Conservation (phyloP, 495 filamentous ascomycete genomes). For the Trichoderma orchidacearum region DNA sequence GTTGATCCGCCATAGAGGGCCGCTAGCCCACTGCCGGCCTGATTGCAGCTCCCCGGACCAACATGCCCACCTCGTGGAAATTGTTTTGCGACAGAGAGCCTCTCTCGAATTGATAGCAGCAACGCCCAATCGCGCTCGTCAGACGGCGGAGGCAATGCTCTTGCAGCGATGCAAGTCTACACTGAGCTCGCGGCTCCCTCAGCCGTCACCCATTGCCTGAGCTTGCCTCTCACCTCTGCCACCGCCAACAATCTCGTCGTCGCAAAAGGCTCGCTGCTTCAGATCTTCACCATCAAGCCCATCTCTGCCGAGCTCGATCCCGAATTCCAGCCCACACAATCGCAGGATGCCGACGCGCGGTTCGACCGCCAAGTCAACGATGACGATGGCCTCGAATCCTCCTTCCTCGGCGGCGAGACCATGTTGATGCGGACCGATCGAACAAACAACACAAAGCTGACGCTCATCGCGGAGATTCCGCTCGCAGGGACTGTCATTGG, state of each 20-base stretch:
- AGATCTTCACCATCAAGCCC: slow-evolving; percentile 57
- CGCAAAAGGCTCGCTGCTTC: slow-evolving; percentile 79
- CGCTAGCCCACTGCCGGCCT: neutral
- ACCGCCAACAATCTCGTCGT: slow-evolving; percentile 73
- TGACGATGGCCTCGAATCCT: slow-evolving; percentile 45
- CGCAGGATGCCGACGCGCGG: slow-evolving; percentile 2
- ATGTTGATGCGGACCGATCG: slow-evolving; percentile 40
- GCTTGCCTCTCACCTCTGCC: slow-evolving; percentile 60
- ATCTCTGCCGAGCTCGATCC: slow-evolving; percentile 39
- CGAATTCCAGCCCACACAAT: slow-evolving; percentile 11
- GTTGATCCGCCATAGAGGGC: slow-evolving; percentile 1
- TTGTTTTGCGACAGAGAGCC: neutral
- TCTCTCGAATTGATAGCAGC: neutral
- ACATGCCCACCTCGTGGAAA: neutral
- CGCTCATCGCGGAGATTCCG: slow-evolving; percentile 70
- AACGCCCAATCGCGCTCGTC: neutral
- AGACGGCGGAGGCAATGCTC: neutral
- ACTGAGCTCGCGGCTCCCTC: slow-evolving; percentile 86
- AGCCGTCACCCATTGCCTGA: slow-evolving; percentile 79
- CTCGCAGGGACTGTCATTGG: slow-evolving; percentile 75
- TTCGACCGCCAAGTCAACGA: slow-evolving; percentile 29
- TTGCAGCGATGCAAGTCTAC: slow-evolving; percentile 48
- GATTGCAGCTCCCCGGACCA: neutral
- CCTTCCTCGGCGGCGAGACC: slow-evolving; percentile 43
- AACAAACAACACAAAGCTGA: slow-evolving; percentile 55